Percentiles rank a stretch among this genome's conserved stretches.
phyloP scores from a whole-genome alignment of 768 basidiomycete genomes.

The Amanita pseudoporphyria region DNA sequence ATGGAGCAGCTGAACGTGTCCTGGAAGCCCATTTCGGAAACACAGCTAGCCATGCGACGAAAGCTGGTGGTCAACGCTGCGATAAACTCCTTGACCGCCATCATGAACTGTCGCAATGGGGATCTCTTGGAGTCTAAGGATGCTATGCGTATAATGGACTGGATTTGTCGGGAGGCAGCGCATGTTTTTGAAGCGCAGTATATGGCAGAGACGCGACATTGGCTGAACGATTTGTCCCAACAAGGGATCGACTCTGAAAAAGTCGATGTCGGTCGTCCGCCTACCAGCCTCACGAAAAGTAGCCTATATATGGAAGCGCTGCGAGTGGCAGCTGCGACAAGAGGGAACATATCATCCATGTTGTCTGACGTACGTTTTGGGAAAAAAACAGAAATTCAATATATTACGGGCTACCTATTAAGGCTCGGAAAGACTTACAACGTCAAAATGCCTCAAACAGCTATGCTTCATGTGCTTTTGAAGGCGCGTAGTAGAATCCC shows the following conservation, averaged over 20 bases:
- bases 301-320: constrained; percentile 47
- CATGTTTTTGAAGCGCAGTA: constrained; percentile 45
- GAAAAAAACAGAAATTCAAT: constrained; percentile 66
- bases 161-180: constrained; percentile 68
- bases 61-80: constrained; percentile 77
- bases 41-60: constrained; percentile 63
- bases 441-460: constrained; percentile 49
- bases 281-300: constrained; percentile 32
- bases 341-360: constrained; percentile 73
- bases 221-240: constrained; percentile 21
- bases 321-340: constrained; percentile 48
- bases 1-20: constrained; percentile 45
- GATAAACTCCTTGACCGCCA: constrained; percentile 80
- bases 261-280: constrained; percentile 28
- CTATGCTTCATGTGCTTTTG: constrained; percentile 46
- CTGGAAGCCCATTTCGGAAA: constrained; percentile 56
- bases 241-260: constrained; percentile 18
- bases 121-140: constrained; percentile 42
- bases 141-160: constrained; percentile 33
- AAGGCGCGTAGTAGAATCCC: constrained; percentile 50
- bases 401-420: constrained; percentile 74
- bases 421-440: constrained; percentile 47
- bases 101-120: constrained; percentile 76
- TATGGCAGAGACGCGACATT: constrained; percentile 28
- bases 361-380: constrained; percentile 58